phyloP scores from a whole-genome alignment of 2,329 filamentous ascomycete genomes.

The Arthrobotrys megalospora region DNA sequence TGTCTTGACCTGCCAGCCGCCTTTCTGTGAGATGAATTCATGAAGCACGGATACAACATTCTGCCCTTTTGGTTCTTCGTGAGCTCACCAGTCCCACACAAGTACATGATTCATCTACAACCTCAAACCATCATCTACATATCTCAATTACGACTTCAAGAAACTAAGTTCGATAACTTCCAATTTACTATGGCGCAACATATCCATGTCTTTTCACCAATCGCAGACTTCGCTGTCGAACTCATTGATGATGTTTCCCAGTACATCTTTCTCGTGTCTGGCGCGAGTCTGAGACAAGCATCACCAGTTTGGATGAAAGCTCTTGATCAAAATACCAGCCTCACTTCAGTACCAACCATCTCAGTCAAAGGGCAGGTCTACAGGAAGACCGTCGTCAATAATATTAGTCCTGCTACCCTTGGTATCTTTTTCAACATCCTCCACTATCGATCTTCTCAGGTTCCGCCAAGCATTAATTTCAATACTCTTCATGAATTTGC shows the following conservation, averaged over 20 bases:
- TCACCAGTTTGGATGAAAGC: constrained; percentile 26
- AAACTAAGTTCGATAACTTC: not conserved
- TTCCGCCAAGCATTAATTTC: constrained; percentile 3
- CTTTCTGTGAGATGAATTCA: too few species aligned
- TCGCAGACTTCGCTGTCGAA: not conserved
- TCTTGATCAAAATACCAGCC: constrained; percentile 24
- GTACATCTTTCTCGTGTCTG: not conserved
- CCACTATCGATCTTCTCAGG: constrained; percentile 6
- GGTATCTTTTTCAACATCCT: constrained; percentile 24
- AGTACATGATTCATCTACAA: too few species aligned
- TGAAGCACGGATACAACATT: too few species aligned
- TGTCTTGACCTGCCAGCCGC: too few species aligned
- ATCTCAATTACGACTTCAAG: too few species aligned
- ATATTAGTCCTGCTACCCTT: not conserved
- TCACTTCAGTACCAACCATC: not conserved
- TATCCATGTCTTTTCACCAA: not conserved
- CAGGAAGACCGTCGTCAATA: not conserved
- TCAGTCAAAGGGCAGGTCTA: constrained; percentile 13
- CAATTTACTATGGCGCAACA: not conserved
- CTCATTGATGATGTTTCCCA: not conserved
- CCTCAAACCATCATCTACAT: too few species aligned
- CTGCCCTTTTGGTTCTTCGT: too few species aligned
- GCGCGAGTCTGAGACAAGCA: constrained; percentile 10
- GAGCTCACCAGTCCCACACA: too few species aligned
- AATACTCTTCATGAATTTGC: not conserved